These are phyloP conservation scores for Coix lacrymajobi DNA, from an alignment of 176 grass and related monocot genomes.

Conservation along the genomic window DNA sequence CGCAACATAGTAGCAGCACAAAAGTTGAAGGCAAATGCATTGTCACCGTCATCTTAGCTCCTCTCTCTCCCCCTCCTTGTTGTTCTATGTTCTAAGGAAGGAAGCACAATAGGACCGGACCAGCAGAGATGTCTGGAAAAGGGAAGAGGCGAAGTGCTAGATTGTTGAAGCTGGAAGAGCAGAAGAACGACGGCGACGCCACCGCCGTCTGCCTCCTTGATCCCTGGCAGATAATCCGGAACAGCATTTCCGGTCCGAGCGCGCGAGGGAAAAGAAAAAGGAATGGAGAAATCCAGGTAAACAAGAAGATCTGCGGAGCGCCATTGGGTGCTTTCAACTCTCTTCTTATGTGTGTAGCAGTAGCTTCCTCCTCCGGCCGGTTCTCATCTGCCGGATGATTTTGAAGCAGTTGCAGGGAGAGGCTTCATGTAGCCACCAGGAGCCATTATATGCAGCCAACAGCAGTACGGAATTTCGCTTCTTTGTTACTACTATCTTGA, in stretches of 20 bases:
- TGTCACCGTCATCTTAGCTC: not conserved
- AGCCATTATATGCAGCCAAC: not conserved
- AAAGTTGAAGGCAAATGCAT: not conserved
- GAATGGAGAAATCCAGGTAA: conserved; percentile 30
- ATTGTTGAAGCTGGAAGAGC: conserved; percentile 48
- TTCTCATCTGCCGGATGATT: not conserved
- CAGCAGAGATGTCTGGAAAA: conserved; percentile 42
- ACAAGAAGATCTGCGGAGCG: not conserved
- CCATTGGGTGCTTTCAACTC: not conserved
- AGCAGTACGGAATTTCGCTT: not conserved
- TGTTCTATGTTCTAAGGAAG: not conserved
- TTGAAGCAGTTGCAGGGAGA: conserved; percentile 40
- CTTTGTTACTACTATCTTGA: not conserved
- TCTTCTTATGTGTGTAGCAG: not conserved
- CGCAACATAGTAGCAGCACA: not conserved
- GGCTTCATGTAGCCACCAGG: conserved; percentile 25
- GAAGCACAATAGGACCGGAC: not conserved
- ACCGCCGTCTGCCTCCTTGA: conserved; percentile 18
- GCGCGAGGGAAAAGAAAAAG: conserved; percentile 43
- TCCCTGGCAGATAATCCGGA: conserved; percentile 30
- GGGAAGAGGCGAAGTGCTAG: conserved; percentile 75
- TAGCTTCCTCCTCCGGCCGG: not conserved
- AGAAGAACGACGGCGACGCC: conserved; percentile 40
- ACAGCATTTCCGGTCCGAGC: conserved; percentile 23
- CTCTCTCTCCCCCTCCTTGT: not conserved